Percentiles rank a stretch among this genome's conserved stretches.
phyloP scores from a whole-genome alignment of 352 stramenopile genomes.

The Elongisporangium prolatum region DNA sequence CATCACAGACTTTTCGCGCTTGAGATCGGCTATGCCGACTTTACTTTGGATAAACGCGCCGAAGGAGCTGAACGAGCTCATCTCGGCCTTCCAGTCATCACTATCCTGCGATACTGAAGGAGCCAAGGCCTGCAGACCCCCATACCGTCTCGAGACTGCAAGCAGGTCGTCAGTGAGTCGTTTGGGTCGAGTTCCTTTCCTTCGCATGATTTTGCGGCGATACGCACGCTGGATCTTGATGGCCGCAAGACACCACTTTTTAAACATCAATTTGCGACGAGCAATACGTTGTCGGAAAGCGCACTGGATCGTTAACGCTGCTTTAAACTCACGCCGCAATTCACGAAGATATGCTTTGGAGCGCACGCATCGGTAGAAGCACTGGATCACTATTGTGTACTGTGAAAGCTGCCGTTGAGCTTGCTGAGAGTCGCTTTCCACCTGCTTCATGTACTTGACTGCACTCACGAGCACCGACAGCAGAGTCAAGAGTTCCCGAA shows the following conservation, averaged over 20 bases:
- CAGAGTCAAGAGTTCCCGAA: slow-evolving; percentile 17
- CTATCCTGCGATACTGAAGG: neutral
- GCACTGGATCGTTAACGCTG: slow-evolving; percentile 55
- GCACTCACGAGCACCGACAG: slow-evolving; percentile 22
- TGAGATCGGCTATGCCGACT: slow-evolving; percentile 42
- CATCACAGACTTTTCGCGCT: slow-evolving; percentile 44
- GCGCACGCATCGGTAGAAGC: slow-evolving; percentile 25
- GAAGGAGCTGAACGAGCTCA: slow-evolving; percentile 58
- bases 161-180: slow-evolving; percentile 43
- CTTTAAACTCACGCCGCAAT: slow-evolving; percentile 22
- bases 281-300: slow-evolving; percentile 64
- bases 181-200: slow-evolving; percentile 31
- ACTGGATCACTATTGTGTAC: slow-evolving; percentile 39
- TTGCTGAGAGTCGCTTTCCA: slow-evolving; percentile 22
- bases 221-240: slow-evolving; percentile 56
- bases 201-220: slow-evolving; percentile 33
- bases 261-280: slow-evolving; percentile 35
- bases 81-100: slow-evolving; percentile 33
- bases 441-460: slow-evolving; percentile 52
- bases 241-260: slow-evolving; percentile 44
- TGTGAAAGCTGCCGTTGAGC: slow-evolving; percentile 17
- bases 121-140: slow-evolving; percentile 9
- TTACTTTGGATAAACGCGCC: slow-evolving; percentile 43
- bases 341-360: slow-evolving; percentile 21
- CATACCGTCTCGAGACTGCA: slow-evolving; percentile 35